Evolutionary conservation across 352 stramenopile genomes (phyloP), one percentile per base, ranked within the genome.

Genomic region (Globisporangium okanoganense): DNA sequence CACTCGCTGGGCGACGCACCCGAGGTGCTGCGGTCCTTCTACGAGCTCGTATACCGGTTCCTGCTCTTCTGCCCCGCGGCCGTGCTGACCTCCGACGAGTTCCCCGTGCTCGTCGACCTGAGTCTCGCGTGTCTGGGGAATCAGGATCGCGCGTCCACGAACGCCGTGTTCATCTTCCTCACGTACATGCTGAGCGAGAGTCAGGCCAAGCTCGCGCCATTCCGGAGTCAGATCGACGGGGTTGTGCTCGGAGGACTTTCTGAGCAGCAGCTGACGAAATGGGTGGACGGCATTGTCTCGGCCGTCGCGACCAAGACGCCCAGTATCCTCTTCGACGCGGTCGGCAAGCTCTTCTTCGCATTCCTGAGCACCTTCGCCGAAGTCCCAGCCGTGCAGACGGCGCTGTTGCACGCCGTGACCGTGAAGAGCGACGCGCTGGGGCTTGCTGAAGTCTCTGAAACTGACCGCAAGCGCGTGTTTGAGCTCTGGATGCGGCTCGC

Each of bases 61-160:
- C 61, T 88, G 53, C 56, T 91, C 4, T 91, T 86, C 44, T 91
- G 82, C n/a, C 79, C 82, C 6, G 74, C 72, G 4, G 82, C 82
- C 5, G 68, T 91, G 41, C 60, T 91, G 24, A 77, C 75, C 29
- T 75, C 73, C 31, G 57, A 60, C 13, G 82, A 88, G 44, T 87
- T 91, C 53, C 67, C 74, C 0, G 73, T 87, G 31, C 69, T 89
- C 16, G 65, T 89, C 12, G 76, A 88, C 44, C 67, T 91, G n/a
- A 72, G 70, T 53, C 56, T 82, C 43, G 77, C 76, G 10, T 88
- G 82, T 43, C 35, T 91, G 14, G 72, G 78, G 7, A 89, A 89
- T 51, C 79, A 87, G 58, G 82, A 91, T 47, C 76, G 79, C 20
- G 58, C 68, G 36, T 89, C 79, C 1, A 85, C 79, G 3, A 91